A percentile compares a stretch with the other conserved stretches of the same genome.
Conservation (phyloP, 768 basidiomycete species). For the Trametes cingulata region DNA sequence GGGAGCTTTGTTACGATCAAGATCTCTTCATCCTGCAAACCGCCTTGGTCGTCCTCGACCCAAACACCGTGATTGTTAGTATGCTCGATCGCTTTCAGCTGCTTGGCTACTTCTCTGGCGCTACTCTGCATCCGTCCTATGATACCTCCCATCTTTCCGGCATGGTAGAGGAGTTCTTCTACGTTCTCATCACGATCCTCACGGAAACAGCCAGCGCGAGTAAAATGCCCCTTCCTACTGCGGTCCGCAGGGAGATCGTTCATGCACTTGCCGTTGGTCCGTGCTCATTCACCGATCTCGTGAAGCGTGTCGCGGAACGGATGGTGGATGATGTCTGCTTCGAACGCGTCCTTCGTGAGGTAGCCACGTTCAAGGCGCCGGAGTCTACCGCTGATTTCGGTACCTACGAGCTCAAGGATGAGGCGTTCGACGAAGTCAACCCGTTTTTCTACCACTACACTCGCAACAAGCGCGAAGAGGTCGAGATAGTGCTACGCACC, state of each 20-base stretch:
- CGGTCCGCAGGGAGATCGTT: constrained; percentile 82
- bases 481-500: constrained; percentile 70
- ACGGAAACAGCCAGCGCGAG: constrained; percentile 79
- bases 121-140: constrained; percentile 56
- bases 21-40: constrained; percentile 90
- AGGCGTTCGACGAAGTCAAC: constrained; percentile 83
- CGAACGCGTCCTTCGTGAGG: constrained; percentile 72
- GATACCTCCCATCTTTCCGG: constrained; percentile 70
- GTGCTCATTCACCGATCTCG: constrained; percentile 86
- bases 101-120: constrained; percentile 74
- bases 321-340: constrained; percentile 83
- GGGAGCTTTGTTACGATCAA: constrained; percentile 96
- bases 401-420: constrained; percentile 85
- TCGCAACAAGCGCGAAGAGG: constrained; percentile 90
- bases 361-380: constrained; percentile 82
- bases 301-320: constrained; percentile 88
- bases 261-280: constrained; percentile 89
- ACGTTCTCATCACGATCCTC: constrained; percentile 82
- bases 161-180: constrained; percentile 92
- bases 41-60: constrained; percentile 75
- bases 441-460: constrained; percentile 97
- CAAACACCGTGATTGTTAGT: constrained; percentile 76
- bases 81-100: constrained; percentile 91
- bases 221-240: constrained; percentile 59
- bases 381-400: constrained; percentile 79